Evolutionary conservation across 768 basidiomycete genomes (phyloP).

Genomic region (Russula dissimulans): DNA sequence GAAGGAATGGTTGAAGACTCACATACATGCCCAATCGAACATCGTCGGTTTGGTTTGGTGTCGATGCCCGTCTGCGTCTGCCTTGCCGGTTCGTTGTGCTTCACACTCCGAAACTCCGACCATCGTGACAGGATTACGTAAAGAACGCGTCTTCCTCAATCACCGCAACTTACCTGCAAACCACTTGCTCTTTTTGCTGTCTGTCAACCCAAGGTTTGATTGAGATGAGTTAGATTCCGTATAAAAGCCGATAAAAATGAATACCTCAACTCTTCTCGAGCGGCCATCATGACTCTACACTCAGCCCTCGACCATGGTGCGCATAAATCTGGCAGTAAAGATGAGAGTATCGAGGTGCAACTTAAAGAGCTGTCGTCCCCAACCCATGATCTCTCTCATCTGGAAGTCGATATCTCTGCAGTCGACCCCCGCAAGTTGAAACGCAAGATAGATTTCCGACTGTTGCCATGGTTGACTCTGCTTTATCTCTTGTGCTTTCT

Average conservation of each 20-base stretch:
- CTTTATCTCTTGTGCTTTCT: neutral
- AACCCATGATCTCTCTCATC: neutral
- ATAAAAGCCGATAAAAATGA: neutral
- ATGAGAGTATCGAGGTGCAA: neutral
- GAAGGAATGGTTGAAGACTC: neutral
- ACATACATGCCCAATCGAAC: neutral
- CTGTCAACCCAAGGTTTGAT: too few species aligned
- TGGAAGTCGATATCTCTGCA: neutral
- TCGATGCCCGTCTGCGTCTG: too few species aligned
- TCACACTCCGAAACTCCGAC: too few species aligned
- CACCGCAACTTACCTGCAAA: too few species aligned
- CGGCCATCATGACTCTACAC: neutral
- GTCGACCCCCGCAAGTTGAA: neutral
- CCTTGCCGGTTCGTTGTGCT: too few species aligned
- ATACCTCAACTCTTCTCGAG: neutral
- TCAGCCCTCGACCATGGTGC: neutral
- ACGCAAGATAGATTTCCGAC: neutral
- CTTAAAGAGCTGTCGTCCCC: neutral
- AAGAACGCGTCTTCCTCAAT: too few species aligned
- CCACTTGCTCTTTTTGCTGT: too few species aligned
- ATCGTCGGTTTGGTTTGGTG: neutral
- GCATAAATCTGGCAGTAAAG: neutral
- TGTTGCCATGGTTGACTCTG: neutral
- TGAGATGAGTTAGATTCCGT: too few species aligned
- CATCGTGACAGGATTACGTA: too few species aligned